A percentile compares a stretch with the other conserved stretches of the same genome.
Conservation (phyloP, 129 eudicot species). For the Silybum marianum region DNA sequence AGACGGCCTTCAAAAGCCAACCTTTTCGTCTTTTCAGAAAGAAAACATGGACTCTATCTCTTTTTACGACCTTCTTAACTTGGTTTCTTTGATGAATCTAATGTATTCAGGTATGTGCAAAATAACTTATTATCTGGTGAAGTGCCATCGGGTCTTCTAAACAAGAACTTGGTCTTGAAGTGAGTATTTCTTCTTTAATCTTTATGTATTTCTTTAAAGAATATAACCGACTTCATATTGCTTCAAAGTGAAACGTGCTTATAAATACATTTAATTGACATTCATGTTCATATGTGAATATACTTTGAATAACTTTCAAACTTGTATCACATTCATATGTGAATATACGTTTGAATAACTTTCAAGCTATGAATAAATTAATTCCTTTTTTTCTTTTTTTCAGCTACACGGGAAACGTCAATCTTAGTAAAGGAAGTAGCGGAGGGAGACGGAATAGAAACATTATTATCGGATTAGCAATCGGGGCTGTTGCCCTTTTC, state of each 20-base stretch:
- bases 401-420: constrained; percentile 77
- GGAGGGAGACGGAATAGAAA: constrained; percentile 50
- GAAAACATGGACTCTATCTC: neutral
- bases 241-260: constrained; percentile 7
- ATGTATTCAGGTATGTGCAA: constrained; percentile 71
- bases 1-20: neutral
- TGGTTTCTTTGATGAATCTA: constrained; percentile 18
- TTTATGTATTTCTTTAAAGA: neutral
- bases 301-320: neutral
- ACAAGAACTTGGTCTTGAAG: constrained; percentile 64
- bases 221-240: neutral
- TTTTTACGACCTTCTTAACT: neutral
- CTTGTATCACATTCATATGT: neutral
- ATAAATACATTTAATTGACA: constrained; percentile 6
- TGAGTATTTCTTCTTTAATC: constrained; percentile 42
- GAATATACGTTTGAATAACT: neutral
- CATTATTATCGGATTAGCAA: constrained; percentile 68
- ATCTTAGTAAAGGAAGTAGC: constrained; percentile 55
- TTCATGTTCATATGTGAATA: neutral
- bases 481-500: constrained; percentile 76
- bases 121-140: constrained; percentile 77
- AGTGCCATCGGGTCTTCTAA: constrained; percentile 67
- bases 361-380: neutral
- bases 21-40: constrained; percentile 1
- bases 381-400: neutral